These are phyloP conservation scores for Barbatosphaeria neglecta DNA, from an alignment of 495 filamentous ascomycete species.

Conservation along the genomic window DNA sequence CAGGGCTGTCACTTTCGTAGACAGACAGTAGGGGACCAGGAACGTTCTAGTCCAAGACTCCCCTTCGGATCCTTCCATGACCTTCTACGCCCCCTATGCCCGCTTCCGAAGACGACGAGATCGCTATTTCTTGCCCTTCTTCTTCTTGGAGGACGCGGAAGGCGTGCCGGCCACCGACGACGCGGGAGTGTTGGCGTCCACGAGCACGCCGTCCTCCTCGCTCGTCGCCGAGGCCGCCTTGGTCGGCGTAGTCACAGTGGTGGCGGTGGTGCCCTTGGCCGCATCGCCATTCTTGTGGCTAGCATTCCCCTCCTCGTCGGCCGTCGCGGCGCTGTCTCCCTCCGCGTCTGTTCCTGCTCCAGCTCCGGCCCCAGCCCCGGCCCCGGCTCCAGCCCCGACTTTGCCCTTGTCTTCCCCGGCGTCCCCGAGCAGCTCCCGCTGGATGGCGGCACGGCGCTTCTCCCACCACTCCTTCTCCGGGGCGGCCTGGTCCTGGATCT, in stretches of 20 bases:
- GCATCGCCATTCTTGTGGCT: slow-evolving; percentile 7
- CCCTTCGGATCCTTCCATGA: no score
- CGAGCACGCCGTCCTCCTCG: slow-evolving; percentile 79
- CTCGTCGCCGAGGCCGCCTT: slow-evolving; percentile 35
- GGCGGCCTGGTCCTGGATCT: slow-evolving; percentile 58
- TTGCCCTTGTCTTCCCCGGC: no score
- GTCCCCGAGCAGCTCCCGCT: slow-evolving; percentile 76
- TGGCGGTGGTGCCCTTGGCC: not conserved
- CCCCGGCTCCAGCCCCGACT: no score
- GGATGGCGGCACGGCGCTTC: slow-evolving; percentile 57
- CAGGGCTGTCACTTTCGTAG: no score
- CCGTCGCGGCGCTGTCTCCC: slow-evolving; percentile 5
- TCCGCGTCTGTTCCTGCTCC: no score
- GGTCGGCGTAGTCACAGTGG: slow-evolving; percentile 4
- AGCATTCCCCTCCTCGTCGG: slow-evolving; percentile 9
- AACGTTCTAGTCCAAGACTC: no score
- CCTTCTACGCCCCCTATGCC: no score
- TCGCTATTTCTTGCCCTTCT: slow-evolving; percentile 65
- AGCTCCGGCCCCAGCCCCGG: no score
- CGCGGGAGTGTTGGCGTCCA: slow-evolving; percentile 56
- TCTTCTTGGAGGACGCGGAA: slow-evolving; percentile 51
- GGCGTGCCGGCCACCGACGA: not conserved
- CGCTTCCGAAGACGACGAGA: not conserved
- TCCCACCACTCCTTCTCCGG: slow-evolving; percentile 87
- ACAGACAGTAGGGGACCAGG: no score